phyloP scores from a whole-genome alignment of 345 rosid species.

The Arabidopsis arenosa region DNA sequence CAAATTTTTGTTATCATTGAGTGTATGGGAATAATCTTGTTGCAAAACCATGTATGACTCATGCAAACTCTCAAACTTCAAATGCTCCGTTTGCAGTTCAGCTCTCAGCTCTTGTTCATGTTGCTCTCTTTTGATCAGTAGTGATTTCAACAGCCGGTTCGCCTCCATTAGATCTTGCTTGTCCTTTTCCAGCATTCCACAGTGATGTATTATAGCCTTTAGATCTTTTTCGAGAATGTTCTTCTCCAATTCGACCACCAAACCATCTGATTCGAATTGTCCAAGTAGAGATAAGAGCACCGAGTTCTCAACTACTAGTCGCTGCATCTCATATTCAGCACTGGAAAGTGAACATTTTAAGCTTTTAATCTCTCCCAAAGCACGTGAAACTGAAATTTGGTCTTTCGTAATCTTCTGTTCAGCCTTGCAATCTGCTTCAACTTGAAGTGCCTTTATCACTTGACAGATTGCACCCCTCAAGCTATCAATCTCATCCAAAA shows the following conservation, averaged over 20 bases:
- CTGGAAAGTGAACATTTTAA: conserved; percentile 59
- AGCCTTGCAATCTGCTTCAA: conserved; percentile 50
- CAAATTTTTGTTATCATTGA: conserved; percentile 57
- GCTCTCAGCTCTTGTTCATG: conserved; percentile 52
- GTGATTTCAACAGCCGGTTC: conserved; percentile 60
- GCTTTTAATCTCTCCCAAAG: conserved; percentile 59
- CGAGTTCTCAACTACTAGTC: conserved; percentile 72
- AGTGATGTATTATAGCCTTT: conserved; percentile 42
- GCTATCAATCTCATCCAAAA: conserved; percentile 68
- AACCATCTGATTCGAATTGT: conserved; percentile 59
- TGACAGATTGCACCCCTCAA: conserved; percentile 66
- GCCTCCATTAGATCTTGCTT: conserved; percentile 61
- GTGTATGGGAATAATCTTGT: conserved; percentile 54
- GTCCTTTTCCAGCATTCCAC: conserved; percentile 51
- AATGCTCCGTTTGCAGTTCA: conserved; percentile 48
- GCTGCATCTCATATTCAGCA: conserved; percentile 66
- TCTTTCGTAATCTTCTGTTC: conserved; percentile 50
- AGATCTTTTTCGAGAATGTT: conserved; percentile 53
- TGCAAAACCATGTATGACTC: conserved; percentile 53
- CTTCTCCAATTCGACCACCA: conserved; percentile 57
- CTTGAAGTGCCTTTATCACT: conserved; percentile 73
- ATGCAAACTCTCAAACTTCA: conserved; percentile 54
- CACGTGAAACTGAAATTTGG: conserved; percentile 53
- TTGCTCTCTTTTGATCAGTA: conserved; percentile 53
- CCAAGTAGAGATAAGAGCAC: conserved; percentile 66